Percentiles rank a stretch among this genome's conserved stretches.
Evolutionary conservation across 306 rosid species (phyloP).

Genomic region (Abrus precatorius): DNA sequence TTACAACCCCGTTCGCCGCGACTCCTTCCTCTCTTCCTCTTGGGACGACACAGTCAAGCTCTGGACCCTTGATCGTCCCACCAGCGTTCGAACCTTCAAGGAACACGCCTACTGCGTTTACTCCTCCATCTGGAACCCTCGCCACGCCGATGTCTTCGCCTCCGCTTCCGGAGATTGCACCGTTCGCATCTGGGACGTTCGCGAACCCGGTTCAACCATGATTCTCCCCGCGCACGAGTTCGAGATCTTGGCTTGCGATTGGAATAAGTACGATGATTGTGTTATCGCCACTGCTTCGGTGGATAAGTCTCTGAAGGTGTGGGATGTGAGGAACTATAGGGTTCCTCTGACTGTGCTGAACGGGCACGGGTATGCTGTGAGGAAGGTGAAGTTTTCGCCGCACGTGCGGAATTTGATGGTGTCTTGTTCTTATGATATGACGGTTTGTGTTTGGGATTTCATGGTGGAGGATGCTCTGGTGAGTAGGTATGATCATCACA

Average conservation of each 20-base stretch:
- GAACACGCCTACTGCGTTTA: slow-evolving; percentile 96
- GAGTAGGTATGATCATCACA: slow-evolving; percentile 88
- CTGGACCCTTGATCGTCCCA: slow-evolving; percentile 89
- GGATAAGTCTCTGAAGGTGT: slow-evolving; percentile 82
- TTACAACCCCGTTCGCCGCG: slow-evolving; percentile 94
- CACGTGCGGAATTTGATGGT: slow-evolving; percentile 70
- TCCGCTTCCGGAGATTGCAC: slow-evolving; percentile 98
- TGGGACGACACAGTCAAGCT: slow-evolving; percentile 94
- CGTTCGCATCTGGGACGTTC: slow-evolving; percentile 88
- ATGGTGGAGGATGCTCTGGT: slow-evolving; percentile 89
- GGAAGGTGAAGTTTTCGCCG: slow-evolving; percentile 84
- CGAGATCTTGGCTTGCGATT: slow-evolving; percentile 80
- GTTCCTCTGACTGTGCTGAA: slow-evolving; percentile 76
- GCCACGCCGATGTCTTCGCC: slow-evolving; percentile 91
- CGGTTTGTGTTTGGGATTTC: slow-evolving; percentile 91
- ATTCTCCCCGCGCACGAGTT: slow-evolving; percentile 80
- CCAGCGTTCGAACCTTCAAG: slow-evolving; percentile 82
- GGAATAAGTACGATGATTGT: slow-evolving; percentile 96
- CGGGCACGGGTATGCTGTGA: slow-evolving; percentile 86
- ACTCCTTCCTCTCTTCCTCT: slow-evolving; percentile 86
- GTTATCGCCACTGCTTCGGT: slow-evolving; percentile 80
- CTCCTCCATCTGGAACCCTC: slow-evolving; percentile 91
- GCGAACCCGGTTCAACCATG: slow-evolving; percentile 87
- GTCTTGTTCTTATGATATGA: slow-evolving; percentile 93
- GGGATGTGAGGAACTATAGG: slow-evolving; percentile 80